Conservation (phyloP, 441 rosid species). For the Raphanus hybrid region DNA sequence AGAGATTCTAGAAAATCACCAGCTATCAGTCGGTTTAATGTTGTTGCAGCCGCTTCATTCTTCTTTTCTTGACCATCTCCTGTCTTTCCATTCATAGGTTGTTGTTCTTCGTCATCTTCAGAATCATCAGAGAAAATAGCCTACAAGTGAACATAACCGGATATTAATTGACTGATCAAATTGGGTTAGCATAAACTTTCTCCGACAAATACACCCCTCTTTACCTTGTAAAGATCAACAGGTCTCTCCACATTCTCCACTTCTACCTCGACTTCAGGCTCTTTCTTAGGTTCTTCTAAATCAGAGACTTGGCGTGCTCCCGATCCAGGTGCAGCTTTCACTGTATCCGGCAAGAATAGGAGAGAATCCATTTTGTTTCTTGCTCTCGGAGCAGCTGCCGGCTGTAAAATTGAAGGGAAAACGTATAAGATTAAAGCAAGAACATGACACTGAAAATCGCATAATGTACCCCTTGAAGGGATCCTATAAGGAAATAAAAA, state of each 20-base stretch:
- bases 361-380: conserved; percentile 91
- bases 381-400: conserved; percentile 75
- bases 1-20: conserved; percentile 92
- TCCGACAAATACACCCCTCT: conserved; percentile 10
- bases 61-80: conserved; percentile 71
- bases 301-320: conserved; percentile 49
- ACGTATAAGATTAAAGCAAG: neutral
- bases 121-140: conserved; percentile 99
- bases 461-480: conserved; percentile 3
- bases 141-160: conserved; percentile 49
- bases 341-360: conserved; percentile 75
- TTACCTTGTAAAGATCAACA: conserved; percentile 97
- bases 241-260: conserved; percentile 91
- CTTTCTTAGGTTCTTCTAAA: conserved; percentile 48
- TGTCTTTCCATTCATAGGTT: conserved; percentile 41
- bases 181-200: neutral
- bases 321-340: conserved; percentile 50
- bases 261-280: conserved; percentile 58
- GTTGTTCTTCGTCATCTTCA: conserved; percentile 71
- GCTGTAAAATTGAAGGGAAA: conserved; percentile 49
- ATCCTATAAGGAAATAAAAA: neutral
- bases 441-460: conserved; percentile 18
- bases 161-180: neutral
- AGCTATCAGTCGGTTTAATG: conserved; percentile 89
- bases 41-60: conserved; percentile 73